A percentile compares a stretch with the other conserved stretches of the same genome.
These are phyloP conservation scores for Besnoitia besnoiti DNA, from an alignment of 169 alveolate species.

Conservation along the genomic window DNA sequence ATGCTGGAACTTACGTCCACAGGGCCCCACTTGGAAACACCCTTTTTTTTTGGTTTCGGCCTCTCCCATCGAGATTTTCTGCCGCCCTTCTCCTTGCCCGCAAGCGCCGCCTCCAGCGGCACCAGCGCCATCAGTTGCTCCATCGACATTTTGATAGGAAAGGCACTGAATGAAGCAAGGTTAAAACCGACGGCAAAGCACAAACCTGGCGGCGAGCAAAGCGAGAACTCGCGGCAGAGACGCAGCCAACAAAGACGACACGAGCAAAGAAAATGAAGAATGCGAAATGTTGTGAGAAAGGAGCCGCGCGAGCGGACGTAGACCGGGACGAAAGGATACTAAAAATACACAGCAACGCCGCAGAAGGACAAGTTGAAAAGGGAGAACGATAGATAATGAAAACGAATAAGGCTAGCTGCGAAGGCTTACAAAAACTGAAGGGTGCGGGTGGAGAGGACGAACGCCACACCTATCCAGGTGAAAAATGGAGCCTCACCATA, in stretches of 20 bases:
- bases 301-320: too few species aligned
- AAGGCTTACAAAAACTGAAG: too few species aligned
- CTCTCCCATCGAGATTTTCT: slow-evolving; percentile 67
- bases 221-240: too few species aligned
- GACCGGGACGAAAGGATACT: not conserved
- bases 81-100: slow-evolving; percentile 54
- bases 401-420: too few species aligned
- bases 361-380: not conserved
- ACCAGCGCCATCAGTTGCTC: slow-evolving; percentile 73
- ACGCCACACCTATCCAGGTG: too few species aligned
- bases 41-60: slow-evolving; percentile 20
- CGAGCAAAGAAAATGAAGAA: too few species aligned
- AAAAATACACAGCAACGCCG: not conserved
- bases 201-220: too few species aligned
- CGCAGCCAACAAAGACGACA: not conserved
- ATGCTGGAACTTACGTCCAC: not conserved
- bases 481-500: too few species aligned
- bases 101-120: slow-evolving; percentile 66
- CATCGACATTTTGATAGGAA: slow-evolving; percentile 67
- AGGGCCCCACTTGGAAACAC: slow-evolving; percentile 52
- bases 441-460: too few species aligned
- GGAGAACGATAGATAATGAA: not conserved
- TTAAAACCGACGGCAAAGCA: too few species aligned
- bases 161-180: too few species aligned
- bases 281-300: too few species aligned